phyloP scores from a whole-genome alignment of 352 stramenopile species.

The Globisporangium spiculum region DNA sequence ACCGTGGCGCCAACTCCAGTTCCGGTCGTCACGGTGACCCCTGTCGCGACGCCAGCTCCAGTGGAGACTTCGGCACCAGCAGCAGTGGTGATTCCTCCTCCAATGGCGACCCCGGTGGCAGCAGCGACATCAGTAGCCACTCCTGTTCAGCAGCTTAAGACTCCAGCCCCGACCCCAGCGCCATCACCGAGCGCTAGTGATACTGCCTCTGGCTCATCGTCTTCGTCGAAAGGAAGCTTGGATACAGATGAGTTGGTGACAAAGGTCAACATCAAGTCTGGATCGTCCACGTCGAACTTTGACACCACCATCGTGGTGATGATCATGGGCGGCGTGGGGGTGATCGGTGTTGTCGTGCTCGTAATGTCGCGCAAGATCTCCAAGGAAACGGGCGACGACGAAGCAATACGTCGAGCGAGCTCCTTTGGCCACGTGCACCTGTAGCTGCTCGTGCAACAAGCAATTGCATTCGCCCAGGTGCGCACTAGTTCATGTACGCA shows the following conservation, averaged over 20 bases:
- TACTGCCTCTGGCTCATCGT: constrained; percentile 6
- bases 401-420: constrained; percentile 20
- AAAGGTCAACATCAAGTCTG: constrained; percentile 18
- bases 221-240: neutral
- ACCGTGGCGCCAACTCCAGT: constrained; percentile 7
- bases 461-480: neutral
- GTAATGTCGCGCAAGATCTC: constrained; percentile 54
- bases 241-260: constrained; percentile 12
- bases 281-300: constrained; percentile 12
- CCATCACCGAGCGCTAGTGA: neutral
- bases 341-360: constrained; percentile 48
- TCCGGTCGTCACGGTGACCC: neutral
- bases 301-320: constrained; percentile 53
- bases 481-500: neutral
- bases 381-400: constrained; percentile 45
- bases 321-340: constrained; percentile 53
- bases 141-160: constrained; percentile 8
- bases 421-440: constrained; percentile 12
- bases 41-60: constrained; percentile 6
- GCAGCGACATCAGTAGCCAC: neutral
- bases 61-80: constrained; percentile 3
- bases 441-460: neutral
- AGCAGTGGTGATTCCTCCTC: constrained; percentile 1
- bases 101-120: neutral
- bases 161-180: constrained; percentile 1